These are phyloP conservation scores for Cladosporium sp. DNA, from an alignment of 2,329 filamentous ascomycete genomes.

Conservation along the genomic window DNA sequence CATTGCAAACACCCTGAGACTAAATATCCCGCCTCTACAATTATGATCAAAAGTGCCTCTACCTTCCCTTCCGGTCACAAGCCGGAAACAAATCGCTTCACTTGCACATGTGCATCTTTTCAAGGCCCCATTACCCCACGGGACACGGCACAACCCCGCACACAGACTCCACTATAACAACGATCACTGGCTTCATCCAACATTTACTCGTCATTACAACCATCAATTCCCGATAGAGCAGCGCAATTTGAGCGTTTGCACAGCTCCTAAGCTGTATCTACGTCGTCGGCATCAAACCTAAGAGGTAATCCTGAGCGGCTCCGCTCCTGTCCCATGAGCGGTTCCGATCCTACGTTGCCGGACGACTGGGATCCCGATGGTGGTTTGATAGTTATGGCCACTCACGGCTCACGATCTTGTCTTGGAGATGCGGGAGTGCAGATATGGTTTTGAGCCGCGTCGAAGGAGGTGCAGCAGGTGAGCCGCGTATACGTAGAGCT, in stretches of 20 bases:
- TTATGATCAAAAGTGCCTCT: slow-evolving; percentile 16
- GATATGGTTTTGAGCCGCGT: neutral
- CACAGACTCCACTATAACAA: neutral
- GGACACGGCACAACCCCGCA: slow-evolving; percentile 3
- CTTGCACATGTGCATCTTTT: neutral
- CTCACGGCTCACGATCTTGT: neutral
- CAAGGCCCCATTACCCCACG: neutral
- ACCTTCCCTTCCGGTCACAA: slow-evolving; percentile 18
- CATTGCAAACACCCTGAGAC: neutral
- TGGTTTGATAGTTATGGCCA: neutral
- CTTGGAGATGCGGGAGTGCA: neutral
- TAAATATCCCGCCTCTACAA: neutral
- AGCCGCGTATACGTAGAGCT: slow-evolving; percentile 9
- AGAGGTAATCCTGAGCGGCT: neutral
- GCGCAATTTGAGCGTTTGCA: neutral
- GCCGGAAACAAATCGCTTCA: slow-evolving; percentile 16
- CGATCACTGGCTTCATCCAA: neutral
- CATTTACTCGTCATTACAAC: neutral
- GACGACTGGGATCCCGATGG: neutral
- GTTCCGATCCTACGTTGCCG: neutral
- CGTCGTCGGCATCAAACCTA: neutral
- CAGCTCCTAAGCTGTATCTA: neutral
- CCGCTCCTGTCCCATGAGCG: neutral
- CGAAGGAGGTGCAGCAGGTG: neutral
- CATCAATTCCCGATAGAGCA: neutral